Evolutionary conservation across 192 early-diverging fungal species (phyloP), one percentile per base, ranked within the genome.

Genomic region (Thamnidium elegans): DNA sequence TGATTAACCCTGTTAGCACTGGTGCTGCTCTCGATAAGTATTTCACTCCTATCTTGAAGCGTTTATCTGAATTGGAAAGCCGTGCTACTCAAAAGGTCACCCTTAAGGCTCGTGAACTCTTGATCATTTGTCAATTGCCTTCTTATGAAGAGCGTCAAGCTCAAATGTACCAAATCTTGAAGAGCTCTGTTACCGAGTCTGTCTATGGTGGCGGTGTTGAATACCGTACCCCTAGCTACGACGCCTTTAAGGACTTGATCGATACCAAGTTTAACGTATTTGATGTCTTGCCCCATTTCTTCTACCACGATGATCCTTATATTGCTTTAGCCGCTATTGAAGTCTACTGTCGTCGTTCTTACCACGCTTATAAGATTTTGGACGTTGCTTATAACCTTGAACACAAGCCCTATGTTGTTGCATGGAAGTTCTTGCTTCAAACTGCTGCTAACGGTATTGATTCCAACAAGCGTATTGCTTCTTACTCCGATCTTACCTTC

Each of bases 291-390:
- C 93, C 93, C 65, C 79, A 81, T 61, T 96, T 99, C 81, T 93
- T 99, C 74, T 94, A 93, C 77, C 89, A 99, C 70, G 74, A 80
- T 34, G 88, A 94, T 59, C 74, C 78, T 20, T 85, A 87, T 58
- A 82, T 96, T 54, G 77, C 88, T 7, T 75, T 93, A 67, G 90
- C 92, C 1, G 95, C 97, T 20, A 84, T 97, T 34, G 95, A 97
- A 84, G 94, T 95, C 13, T 99, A 99, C 71, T 91, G 93, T 58
- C 87, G 96, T 59, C 95, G 95, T 65, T 94, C 97, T 5, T 96
- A 97, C 87, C 94, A 98, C 71, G 94, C 94, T 43, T 99, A 99
- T 81, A 86, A 92, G 68, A 88, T 99, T 50, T 85, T 90, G 42
- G 89, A 88, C 58, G 87, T 96, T 74, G 86, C 89, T 75, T 90